Evolutionary conservation across 106 monocot species (phyloP).

Genomic region (Posidonia australis): DNA sequence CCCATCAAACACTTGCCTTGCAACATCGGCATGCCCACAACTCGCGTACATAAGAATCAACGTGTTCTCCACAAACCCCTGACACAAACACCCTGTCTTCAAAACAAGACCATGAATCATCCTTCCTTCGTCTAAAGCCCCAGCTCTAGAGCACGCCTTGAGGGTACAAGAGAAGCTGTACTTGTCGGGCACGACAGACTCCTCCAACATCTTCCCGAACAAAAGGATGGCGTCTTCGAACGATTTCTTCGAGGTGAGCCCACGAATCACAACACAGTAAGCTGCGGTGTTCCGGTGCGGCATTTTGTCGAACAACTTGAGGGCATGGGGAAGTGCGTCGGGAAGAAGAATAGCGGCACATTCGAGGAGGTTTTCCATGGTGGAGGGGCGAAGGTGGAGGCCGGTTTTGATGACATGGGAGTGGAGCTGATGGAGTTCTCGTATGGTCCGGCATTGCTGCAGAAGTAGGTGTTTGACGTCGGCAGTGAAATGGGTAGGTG

Average conservation of each 20-base stretch:
- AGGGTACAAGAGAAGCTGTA: slow-evolving; percentile 41
- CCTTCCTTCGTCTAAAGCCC: slow-evolving; percentile 11
- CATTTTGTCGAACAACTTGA: slow-evolving; percentile 27
- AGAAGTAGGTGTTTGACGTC: slow-evolving; percentile 3
- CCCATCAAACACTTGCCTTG: slow-evolving; percentile 41
- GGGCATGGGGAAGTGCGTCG: slow-evolving; percentile 32
- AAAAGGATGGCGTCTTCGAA: slow-evolving; percentile 17
- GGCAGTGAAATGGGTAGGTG: not conserved
- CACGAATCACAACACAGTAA: slow-evolving; percentile 47
- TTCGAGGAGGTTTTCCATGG: slow-evolving; percentile 43
- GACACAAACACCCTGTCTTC: slow-evolving; percentile 8
- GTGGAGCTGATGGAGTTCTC: slow-evolving; percentile 50
- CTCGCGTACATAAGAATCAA: slow-evolving; percentile 58
- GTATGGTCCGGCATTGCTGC: slow-evolving; percentile 22
- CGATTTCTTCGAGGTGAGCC: slow-evolving; percentile 22
- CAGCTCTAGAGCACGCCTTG: slow-evolving; percentile 35
- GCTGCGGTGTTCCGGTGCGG: slow-evolving; percentile 20
- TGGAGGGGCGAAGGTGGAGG: slow-evolving; percentile 11
- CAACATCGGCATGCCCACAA: slow-evolving; percentile 22
- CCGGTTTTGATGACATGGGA: slow-evolving; percentile 42
- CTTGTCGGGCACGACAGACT: slow-evolving; percentile 27
- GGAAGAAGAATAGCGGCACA: slow-evolving; percentile 36
- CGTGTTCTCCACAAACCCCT: slow-evolving; percentile 50
- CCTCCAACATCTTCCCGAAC: slow-evolving; percentile 22
- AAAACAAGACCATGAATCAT: slow-evolving; percentile 22